A percentile compares a stretch with the other conserved stretches of the same genome.
Conservation (phyloP, 2,329 filamentous ascomycete species). For the Hirsutella thompsonii region DNA sequence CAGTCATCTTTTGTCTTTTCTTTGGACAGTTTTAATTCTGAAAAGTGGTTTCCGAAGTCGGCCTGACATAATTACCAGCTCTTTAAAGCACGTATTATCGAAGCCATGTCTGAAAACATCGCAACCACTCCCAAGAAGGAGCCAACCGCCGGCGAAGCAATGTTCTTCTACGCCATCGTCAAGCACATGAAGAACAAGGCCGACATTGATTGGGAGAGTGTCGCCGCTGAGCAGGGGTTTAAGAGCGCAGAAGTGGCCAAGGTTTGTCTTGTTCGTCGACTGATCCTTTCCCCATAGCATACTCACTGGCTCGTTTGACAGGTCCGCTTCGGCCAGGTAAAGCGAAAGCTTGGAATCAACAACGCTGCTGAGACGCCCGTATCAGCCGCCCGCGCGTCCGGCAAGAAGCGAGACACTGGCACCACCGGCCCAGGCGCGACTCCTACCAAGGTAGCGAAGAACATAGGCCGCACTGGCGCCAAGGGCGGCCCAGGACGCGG, state of each 20-base stretch:
- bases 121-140: slow-evolving; percentile 13
- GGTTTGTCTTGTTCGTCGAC: slow-evolving; percentile 14
- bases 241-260: slow-evolving; percentile 32
- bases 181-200: slow-evolving; percentile 28
- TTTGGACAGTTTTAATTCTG: neutral
- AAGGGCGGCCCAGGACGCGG: slow-evolving; percentile 9
- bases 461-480: slow-evolving; percentile 9
- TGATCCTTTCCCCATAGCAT: too few species aligned
- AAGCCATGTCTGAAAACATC: slow-evolving; percentile 16
- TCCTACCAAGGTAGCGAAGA: slow-evolving; percentile 18
- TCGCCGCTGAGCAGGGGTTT: slow-evolving; percentile 28
- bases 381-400: slow-evolving; percentile 5
- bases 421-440: slow-evolving; percentile 6
- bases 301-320: slow-evolving; percentile 8
- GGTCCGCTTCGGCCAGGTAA: slow-evolving; percentile 37
- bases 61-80: neutral
- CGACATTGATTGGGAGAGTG: slow-evolving; percentile 33
- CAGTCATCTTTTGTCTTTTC: neutral
- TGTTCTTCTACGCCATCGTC: slow-evolving; percentile 31
- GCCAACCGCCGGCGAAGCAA: slow-evolving; percentile 26
- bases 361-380: slow-evolving; percentile 10
- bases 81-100: neutral
- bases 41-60: neutral
- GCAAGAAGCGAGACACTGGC: slow-evolving; percentile 11
- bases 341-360: slow-evolving; percentile 27